phyloP scores from a whole-genome alignment of 306 rosid species.

The Acacia acuminata region DNA sequence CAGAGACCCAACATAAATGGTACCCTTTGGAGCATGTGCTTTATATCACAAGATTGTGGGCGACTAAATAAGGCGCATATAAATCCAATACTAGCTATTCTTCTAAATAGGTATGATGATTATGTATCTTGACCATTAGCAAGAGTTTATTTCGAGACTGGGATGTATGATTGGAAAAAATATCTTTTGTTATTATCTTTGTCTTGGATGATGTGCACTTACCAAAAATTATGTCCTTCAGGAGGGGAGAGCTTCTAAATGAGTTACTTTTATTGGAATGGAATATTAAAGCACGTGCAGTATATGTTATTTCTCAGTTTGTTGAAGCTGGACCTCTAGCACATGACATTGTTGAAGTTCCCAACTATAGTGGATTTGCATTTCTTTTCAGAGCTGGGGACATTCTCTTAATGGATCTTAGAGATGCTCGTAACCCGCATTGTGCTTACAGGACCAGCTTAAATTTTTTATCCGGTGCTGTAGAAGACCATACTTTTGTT shows the following conservation, averaged over 20 bases:
- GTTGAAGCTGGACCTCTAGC: conserved; percentile 80
- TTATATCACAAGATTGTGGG: conserved; percentile 67
- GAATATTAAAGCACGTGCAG: conserved; percentile 59
- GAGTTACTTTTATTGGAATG: conserved; percentile 80
- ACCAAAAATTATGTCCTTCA: conserved; percentile 39
- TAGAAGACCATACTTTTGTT: conserved; percentile 69
- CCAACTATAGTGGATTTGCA: conserved; percentile 76
- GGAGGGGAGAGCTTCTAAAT: conserved; percentile 62
- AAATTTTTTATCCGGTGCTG: conserved; percentile 56
- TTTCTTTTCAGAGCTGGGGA: conserved; percentile 87
- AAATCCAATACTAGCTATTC: conserved; percentile 81
- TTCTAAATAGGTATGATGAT: conserved; percentile 70
- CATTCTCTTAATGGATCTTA: conserved; percentile 84
- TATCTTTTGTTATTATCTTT: conserved; percentile 30
- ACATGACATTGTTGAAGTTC: conserved; percentile 78
- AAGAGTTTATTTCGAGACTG: conserved; percentile 28
- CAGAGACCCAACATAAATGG: conserved; percentile 57
- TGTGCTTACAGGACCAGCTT: conserved; percentile 70
- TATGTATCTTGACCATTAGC: conserved; percentile 12
- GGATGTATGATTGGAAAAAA: conserved; percentile 29
- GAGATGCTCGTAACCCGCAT: conserved; percentile 65
- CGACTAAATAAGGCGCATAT: conserved; percentile 52
- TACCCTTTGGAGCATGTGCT: conserved; percentile 96
- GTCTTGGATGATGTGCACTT: conserved; percentile 24
- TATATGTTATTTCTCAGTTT: conserved; percentile 60